These are phyloP conservation scores for Saccharomyces kudriavzevii DNA, from an alignment of 805 yeast species.

Conservation along the genomic window DNA sequence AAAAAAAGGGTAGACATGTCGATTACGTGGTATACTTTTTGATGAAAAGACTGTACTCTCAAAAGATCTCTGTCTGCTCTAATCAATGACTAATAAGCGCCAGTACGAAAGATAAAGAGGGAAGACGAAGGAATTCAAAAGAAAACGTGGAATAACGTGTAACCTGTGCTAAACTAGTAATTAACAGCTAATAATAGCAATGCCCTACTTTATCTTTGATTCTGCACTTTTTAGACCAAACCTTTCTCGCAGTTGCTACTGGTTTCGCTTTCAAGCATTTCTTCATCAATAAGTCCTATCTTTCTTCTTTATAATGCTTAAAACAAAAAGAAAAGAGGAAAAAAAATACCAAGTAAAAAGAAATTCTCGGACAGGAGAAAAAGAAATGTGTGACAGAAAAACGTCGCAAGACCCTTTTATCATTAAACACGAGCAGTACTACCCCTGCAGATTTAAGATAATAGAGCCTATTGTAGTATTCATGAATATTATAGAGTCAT, in stretches of 20 bases:
- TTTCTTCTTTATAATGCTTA: background rate
- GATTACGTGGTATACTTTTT: background rate
- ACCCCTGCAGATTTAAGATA: background rate
- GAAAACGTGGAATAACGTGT: background rate
- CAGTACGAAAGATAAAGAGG: background rate
- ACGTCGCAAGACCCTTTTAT: background rate
- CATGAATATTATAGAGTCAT: background rate
- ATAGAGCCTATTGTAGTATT: background rate
- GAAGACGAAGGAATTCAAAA: background rate
- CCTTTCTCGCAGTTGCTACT: background rate
- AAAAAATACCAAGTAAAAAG: background rate
- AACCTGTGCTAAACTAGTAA: background rate
- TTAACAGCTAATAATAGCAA: background rate
- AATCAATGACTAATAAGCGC: background rate
- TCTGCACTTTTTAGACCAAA: background rate
- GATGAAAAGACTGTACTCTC: background rate
- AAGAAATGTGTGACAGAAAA: background rate
- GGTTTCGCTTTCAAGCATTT: background rate
- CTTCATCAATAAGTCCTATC: background rate
- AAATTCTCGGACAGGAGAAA: background rate
- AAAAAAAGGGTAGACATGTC: conserved; percentile 14
- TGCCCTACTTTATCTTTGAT: background rate
- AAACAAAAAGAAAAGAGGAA: background rate
- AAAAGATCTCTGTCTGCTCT: background rate
- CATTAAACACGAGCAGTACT: background rate